Evolutionary conservation across 768 basidiomycete genomes (phyloP), one percentile per base, ranked within the genome.

Genomic region (Sporobolomyces roseus): DNA sequence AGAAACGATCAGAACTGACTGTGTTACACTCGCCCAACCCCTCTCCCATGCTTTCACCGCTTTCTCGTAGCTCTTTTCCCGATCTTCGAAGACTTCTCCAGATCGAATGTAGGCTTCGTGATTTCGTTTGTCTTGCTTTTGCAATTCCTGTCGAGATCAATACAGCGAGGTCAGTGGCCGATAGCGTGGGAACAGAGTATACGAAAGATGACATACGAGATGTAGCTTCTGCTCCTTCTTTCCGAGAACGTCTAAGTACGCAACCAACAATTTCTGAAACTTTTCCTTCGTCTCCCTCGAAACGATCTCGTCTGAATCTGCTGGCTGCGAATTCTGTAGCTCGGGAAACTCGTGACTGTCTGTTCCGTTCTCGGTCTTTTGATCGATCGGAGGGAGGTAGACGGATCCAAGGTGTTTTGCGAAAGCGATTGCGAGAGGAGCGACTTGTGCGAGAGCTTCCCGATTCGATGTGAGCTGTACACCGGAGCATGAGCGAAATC

Each of bases 71-170:
- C 90, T 92, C 79, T 98, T 93, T 78, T 98, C 94, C 38, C 96
- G 86, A 78, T 99, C 96, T 77, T 99, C 96, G 74, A 99, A 99
- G 70, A 99, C 97, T 79, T 99, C 94, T 32, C 96, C 96, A 4
- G 93, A 97, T 36, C 93, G 91, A 73, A 99, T 98, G 77, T 99
- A 99, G 65, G 96, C 96, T 81, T 99, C 96, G 77, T 98, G 94
- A 75, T 99, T 99, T 58, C 89, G 84, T 70, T 88, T 87, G 78
- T 98, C 96, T 80, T 96, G 93, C 72, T 96, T 92, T 87, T 97
- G 92, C 52, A 99, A 82, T 54, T 88, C 87, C 94, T 98, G 75
- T 33, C 10, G 7, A 13, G 27, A 19, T 0, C 2, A 17, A 25
- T 19, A 51, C 41, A 30, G 16, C 41, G 7, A 32, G 10, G 2